A percentile compares a stretch with the other conserved stretches of the same genome.
These are phyloP conservation scores for Porogramme epimiltina DNA, from an alignment of 1,284 basidiomycete species.

Conservation along the genomic window DNA sequence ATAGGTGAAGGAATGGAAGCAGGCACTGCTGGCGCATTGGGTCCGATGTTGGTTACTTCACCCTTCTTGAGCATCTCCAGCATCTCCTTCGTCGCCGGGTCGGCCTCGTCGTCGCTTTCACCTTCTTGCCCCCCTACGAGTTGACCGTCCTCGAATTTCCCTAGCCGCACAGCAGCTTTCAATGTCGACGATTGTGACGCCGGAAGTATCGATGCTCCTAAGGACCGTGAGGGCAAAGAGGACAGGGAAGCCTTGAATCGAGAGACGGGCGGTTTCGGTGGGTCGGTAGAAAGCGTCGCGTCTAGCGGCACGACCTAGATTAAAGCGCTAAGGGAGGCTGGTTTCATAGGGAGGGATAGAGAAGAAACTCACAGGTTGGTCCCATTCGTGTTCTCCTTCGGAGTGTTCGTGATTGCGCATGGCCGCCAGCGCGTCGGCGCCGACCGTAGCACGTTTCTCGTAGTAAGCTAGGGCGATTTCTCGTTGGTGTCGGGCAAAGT, in stretches of 20 bases:
- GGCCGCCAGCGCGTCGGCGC: conserved; percentile 50
- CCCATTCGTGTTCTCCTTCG: conserved; percentile 40
- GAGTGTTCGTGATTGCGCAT: conserved; percentile 50
- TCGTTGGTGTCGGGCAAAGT: conserved; percentile 66
- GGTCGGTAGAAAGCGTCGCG: conserved; percentile 36
- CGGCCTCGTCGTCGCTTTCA: conserved; percentile 59
- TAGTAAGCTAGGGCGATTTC: conserved; percentile 76
- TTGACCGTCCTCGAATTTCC: conserved; percentile 57
- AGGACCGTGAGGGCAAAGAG: conserved; percentile 35
- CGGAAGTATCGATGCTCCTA: conserved; percentile 53
- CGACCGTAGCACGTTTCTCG: conserved; percentile 57
- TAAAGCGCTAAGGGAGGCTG: not conserved
- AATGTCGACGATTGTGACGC: conserved; percentile 52
- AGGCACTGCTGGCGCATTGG: conserved; percentile 8
- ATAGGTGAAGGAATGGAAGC: not conserved
- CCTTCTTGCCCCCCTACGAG: conserved; percentile 55
- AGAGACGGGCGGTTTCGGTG: conserved; percentile 54
- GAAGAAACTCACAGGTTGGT: conserved; percentile 44
- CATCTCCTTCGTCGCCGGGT: conserved; percentile 47
- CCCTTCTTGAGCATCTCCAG: conserved; percentile 59
- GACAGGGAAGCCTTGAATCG: conserved; percentile 60
- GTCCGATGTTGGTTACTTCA: conserved; percentile 58
- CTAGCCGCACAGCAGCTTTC: conserved; percentile 58
- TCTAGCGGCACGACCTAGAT: conserved; percentile 43
- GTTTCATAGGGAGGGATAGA: too few species aligned